phyloP scores from a whole-genome alignment of 345 rosid genomes.

The Camelina laxa region DNA sequence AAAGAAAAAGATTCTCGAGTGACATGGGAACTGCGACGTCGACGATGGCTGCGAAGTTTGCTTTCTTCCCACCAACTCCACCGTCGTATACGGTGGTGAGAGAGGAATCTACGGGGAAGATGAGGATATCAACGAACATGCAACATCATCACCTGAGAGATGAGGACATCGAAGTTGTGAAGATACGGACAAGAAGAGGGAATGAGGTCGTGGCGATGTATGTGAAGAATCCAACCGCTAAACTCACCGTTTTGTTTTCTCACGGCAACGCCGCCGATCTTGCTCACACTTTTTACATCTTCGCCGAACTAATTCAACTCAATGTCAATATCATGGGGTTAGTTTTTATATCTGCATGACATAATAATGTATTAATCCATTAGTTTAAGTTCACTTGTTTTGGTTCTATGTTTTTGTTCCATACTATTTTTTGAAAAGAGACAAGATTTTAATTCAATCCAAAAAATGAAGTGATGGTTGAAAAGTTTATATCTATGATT shows the following conservation, averaged over 20 bases:
- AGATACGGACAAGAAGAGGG: constrained; percentile 65
- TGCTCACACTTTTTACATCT: constrained; percentile 72
- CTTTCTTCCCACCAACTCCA: constrained; percentile 92
- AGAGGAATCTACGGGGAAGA: constrained; percentile 65
- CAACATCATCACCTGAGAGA: constrained; percentile 53
- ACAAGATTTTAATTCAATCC: neutral
- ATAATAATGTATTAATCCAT: neutral
- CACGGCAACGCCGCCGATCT: constrained; percentile 97
- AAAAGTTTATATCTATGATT: neutral
- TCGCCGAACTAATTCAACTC: constrained; percentile 73
- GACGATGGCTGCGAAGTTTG: constrained; percentile 86
- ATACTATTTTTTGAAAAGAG: neutral
- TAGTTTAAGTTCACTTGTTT: neutral
- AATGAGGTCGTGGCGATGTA: constrained; percentile 72
- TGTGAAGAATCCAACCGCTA: constrained; percentile 73
- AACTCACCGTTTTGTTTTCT: constrained; percentile 76
- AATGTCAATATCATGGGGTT: constrained; percentile 87
- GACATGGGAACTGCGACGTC: constrained; percentile 85
- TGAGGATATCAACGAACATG: constrained; percentile 54
- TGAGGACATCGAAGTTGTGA: constrained; percentile 71
- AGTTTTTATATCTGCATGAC: constrained; percentile 30
- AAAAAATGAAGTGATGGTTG: constrained; percentile 8
- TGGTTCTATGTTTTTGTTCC: neutral
- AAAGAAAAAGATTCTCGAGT: neutral
- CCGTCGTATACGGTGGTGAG: constrained; percentile 67